Base-by-base conservation (phyloP, 257 asterid species). In the Penstemon barbatus region DNA sequence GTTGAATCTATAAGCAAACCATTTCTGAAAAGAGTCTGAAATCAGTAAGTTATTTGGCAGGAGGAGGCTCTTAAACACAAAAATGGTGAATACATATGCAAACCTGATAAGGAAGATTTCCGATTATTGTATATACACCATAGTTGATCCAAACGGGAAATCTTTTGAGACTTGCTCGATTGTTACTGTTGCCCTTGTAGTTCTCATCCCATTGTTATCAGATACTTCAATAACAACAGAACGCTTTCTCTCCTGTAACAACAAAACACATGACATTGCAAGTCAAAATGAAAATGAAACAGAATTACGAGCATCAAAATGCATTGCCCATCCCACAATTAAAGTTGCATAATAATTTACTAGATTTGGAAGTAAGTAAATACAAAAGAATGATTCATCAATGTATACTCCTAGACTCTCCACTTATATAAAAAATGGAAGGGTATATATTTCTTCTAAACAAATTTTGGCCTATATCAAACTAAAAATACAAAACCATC, bases 1-100 rank as follows among this genome's bases (percentile, higher is more conserved):
- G 11, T 85, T 85, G 75, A 87, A 87, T 68, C 91, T 70, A 61
- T 84, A 81, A 0, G 65, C 59, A 51, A 87, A 85, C 95, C 91
- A 87, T 50, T 73, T 71, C 85, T 85, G 79, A 10, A 42, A 72
- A 19, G 0, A 10, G 39, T 3, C 5, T 15, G 13, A 13, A 44
- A 25, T 25, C 33, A 25, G 33, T 54, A 54, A 19, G 39, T 51
- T 6, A 0, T 6, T 5, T 54, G 18, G 1, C 6, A 41, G 25
- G 43, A 40, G 33, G n/a, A 12, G 12, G 25, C 48, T 71, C 6
- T 10, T 45, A 39, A 72, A 68, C 5, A 36, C 37, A 0, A 77
- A 39, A 65, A 77, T 69, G 57, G 57, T 33, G 15, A 12, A 13
- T 38, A 7, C 12, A 37, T 4, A 18, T 7, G 8, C 60, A 12